A percentile compares a stretch with the other conserved stretches of the same genome.
Conservation (phyloP, 148 eudicot species). For the Cornus kousa region DNA sequence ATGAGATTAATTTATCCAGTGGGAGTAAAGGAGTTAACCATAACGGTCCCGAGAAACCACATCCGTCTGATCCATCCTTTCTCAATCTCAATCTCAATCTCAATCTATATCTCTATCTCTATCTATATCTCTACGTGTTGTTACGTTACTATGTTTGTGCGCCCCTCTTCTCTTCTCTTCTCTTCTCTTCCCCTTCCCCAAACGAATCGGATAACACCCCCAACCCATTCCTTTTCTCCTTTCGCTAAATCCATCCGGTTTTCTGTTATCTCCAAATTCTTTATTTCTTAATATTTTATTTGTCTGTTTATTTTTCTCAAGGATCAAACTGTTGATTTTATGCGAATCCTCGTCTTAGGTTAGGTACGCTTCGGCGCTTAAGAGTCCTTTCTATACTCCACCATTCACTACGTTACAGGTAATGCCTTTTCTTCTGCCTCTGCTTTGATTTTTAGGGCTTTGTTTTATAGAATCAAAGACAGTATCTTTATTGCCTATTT, state of each 20-base stretch:
- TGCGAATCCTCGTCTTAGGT: neutral
- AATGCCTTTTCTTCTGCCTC: neutral
- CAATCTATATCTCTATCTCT: neutral
- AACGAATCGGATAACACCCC: neutral
- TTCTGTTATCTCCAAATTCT: neutral
- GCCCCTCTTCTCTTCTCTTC: neutral
- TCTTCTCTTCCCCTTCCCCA: neutral
- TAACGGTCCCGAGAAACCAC: neutral
- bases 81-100: neutral
- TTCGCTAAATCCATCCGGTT: too few relatives aligned
- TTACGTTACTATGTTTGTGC: too few relatives aligned
- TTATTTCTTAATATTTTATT: neutral
- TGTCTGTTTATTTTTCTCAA: neutral
- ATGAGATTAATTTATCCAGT: neutral
- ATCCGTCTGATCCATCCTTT: neutral
- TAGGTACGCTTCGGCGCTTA: neutral
- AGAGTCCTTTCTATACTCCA: neutral
- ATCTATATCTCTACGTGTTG: neutral
- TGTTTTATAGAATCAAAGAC: neutral
- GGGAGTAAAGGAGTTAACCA: neutral
- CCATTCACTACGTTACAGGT: neutral
- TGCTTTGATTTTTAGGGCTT: neutral
- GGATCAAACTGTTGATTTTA: neutral
- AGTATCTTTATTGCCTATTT: neutral
- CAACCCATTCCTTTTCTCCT: neutral